Conservation (phyloP, 2,329 filamentous ascomycete species). For the Paradendryphiella salina region DNA sequence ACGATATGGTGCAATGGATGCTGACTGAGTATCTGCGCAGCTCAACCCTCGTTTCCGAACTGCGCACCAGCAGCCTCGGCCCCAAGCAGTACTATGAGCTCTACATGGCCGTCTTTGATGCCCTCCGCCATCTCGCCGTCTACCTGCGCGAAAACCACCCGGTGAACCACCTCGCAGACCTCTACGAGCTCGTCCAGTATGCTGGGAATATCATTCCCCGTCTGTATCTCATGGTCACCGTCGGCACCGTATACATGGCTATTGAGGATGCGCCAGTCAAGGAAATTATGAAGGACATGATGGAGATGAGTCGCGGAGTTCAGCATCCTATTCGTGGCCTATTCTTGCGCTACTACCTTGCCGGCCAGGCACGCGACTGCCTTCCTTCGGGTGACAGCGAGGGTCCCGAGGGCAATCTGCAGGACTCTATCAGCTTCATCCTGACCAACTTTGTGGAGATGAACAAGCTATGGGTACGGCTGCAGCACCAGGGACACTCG, state of each 20-base stretch:
- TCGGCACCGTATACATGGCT: constrained; percentile 98
- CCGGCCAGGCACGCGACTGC: constrained; percentile 88
- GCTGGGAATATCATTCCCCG: constrained; percentile 96
- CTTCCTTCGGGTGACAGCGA: constrained; percentile 81
- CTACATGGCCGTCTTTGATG: constrained; percentile 99
- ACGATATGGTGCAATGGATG: neutral
- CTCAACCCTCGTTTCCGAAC: constrained; percentile 96
- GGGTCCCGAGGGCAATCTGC: constrained; percentile 90
- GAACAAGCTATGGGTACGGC: constrained; percentile 98
- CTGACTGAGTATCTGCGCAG: constrained; percentile 53
- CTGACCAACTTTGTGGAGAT: constrained; percentile 99
- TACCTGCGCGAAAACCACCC: constrained; percentile 97
- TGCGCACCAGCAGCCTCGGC: constrained; percentile 94
- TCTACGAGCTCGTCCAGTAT: constrained; percentile 98
- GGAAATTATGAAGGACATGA: constrained; percentile 99
- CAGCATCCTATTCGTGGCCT: constrained; percentile 95
- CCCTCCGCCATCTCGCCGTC: constrained; percentile 90
- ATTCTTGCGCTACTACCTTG: constrained; percentile 94
- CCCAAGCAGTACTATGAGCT: constrained; percentile 99
- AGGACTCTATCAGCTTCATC: constrained; percentile 97
- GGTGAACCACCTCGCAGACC: constrained; percentile 93
- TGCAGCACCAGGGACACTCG: constrained; percentile 97
- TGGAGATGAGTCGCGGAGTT: constrained; percentile 99
- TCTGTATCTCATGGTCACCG: constrained; percentile 98
- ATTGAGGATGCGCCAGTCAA: constrained; percentile 98